A percentile compares a stretch with the other conserved stretches of the same genome.
These are phyloP conservation scores for Thermoascus crustaceus DNA, from an alignment of 2,329 filamentous ascomycete genomes.

Conservation along the genomic window DNA sequence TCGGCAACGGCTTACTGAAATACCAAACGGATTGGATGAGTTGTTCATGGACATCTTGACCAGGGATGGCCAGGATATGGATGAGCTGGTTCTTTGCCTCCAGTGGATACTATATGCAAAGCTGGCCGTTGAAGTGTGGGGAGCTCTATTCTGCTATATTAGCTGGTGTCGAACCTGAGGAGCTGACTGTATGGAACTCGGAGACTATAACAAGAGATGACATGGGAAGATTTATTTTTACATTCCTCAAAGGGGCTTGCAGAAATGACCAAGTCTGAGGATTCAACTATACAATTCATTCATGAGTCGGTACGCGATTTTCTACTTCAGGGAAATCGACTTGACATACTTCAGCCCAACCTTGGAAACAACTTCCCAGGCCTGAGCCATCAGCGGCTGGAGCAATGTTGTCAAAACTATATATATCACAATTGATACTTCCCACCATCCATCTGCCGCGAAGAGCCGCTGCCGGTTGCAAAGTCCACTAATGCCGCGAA, in stretches of 20 bases:
- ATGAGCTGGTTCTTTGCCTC: slow-evolving; percentile 40
- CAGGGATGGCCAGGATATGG: slow-evolving; percentile 37
- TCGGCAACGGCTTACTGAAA: slow-evolving; percentile 26
- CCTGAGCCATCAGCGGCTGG: slow-evolving; percentile 36
- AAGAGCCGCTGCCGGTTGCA: slow-evolving; percentile 9
- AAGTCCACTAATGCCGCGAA: slow-evolving; percentile 5
- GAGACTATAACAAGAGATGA: slow-evolving; percentile 13
- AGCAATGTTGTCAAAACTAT: slow-evolving; percentile 37
- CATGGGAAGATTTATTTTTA: slow-evolving; percentile 29
- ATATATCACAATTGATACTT: slow-evolving; percentile 22
- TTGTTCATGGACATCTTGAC: slow-evolving; percentile 47
- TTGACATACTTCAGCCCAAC: slow-evolving; percentile 21
- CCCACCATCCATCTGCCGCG: too few relatives aligned
- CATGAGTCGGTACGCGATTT: slow-evolving; percentile 36
- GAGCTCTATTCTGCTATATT: slow-evolving; percentile 42
- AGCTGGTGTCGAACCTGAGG: too few relatives aligned
- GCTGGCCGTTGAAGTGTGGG: slow-evolving; percentile 32
- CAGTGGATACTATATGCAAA: slow-evolving; percentile 48
- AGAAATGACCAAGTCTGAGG: slow-evolving; percentile 30
- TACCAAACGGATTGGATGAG: slow-evolving; percentile 35
- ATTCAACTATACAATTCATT: slow-evolving; percentile 39
- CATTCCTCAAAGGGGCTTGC: slow-evolving; percentile 46
- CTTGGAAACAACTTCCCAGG: slow-evolving; percentile 14
- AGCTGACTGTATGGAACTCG: too few relatives aligned
- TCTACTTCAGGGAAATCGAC: slow-evolving; percentile 29